phyloP scores from a whole-genome alignment of 441 rosid genomes.

The Populus hybrid region DNA sequence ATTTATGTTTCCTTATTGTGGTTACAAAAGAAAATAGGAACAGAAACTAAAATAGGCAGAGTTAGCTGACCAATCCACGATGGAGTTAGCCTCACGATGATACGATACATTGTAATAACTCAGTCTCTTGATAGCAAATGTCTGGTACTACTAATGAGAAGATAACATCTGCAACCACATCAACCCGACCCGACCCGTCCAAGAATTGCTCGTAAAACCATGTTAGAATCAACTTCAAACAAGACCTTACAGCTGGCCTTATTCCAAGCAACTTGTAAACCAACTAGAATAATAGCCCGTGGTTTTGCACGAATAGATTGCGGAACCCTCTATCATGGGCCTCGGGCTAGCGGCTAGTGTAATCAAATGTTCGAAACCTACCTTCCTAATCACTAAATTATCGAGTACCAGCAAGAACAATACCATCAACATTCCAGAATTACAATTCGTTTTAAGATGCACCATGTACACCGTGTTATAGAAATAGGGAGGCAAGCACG shows the following conservation, averaged over 20 bases:
- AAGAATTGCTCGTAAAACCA: background rate
- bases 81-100: background rate
- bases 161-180: background rate
- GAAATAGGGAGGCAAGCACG: conserved; percentile 4
- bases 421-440: background rate
- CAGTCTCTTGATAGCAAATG: background rate
- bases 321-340: background rate
- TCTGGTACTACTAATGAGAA: background rate
- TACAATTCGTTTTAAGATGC: background rate
- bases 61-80: background rate
- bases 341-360: background rate
- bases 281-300: background rate
- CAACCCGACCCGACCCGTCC: background rate
- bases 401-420: background rate
- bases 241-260: background rate
- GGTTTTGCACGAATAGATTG: too few species aligned
- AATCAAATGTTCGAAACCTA: background rate
- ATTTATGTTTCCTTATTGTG: background rate
- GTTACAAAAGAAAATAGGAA: background rate
- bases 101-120: background rate
- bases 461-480: background rate
- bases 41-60: background rate
- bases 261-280: background rate
- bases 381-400: background rate
- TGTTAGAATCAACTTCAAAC: background rate